Conservation (phyloP, 805 yeast genomes). For the Wickerhamiella cacticola region DNA sequence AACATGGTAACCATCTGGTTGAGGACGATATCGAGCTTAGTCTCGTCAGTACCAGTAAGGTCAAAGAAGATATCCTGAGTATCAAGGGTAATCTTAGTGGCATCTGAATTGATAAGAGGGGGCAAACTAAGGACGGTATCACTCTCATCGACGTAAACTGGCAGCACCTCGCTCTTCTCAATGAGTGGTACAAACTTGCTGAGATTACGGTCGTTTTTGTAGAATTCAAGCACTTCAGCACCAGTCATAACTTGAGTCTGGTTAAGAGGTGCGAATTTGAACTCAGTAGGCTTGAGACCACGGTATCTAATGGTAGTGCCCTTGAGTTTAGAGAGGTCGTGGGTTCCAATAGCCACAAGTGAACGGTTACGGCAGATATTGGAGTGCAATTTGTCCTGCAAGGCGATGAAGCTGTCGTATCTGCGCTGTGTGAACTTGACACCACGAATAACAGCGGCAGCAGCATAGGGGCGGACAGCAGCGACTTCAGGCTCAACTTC, state of each 20-base stretch:
- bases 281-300: slow-evolving; percentile 66
- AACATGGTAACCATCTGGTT: slow-evolving; percentile 94
- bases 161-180: slow-evolving; percentile 77
- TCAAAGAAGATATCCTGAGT: slow-evolving; percentile 87
- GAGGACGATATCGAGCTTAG: slow-evolving; percentile 87
- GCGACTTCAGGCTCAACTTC: slow-evolving; percentile 66
- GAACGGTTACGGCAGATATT: slow-evolving; percentile 96
- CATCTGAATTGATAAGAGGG: slow-evolving; percentile 90
- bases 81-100: slow-evolving; percentile 71
- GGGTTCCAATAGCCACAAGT: slow-evolving; percentile 97
- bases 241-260: slow-evolving; percentile 50
- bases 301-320: slow-evolving; percentile 77
- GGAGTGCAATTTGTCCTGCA: slow-evolving; percentile 92
- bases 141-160: slow-evolving; percentile 71
- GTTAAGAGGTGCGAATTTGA: slow-evolving; percentile 41
- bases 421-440: slow-evolving; percentile 70
- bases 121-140: slow-evolving; percentile 83
- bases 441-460: slow-evolving; percentile 85
- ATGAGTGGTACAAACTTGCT: slow-evolving; percentile 83
- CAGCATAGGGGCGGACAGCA: slow-evolving; percentile 79
- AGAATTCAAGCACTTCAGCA: slow-evolving; percentile 69
- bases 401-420: slow-evolving; percentile 86
- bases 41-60: slow-evolving; percentile 86
- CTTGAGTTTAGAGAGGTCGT: slow-evolving; percentile 68
- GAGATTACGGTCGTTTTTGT: slow-evolving; percentile 79